Evolutionary conservation across 345 rosid species (phyloP), one percentile per base, ranked within the genome.

Genomic region (Boechera divaricarpa): DNA sequence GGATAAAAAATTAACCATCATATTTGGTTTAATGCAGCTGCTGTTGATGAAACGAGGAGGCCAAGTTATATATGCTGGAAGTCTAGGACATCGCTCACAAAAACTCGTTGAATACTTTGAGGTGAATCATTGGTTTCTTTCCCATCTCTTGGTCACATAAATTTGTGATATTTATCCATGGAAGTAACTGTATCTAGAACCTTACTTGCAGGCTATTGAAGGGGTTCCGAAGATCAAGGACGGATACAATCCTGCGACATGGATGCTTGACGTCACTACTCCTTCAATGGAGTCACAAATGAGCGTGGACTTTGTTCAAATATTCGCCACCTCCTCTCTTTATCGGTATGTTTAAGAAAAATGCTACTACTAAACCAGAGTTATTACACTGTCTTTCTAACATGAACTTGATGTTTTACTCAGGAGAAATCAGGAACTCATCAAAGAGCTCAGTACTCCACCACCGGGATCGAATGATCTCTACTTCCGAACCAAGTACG

Each of bases 21-120:
- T 36, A 5, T 56, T 76, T 60, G 42, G 53, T 38, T 77, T 75
- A 12, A 61, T 64, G 80, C 86, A 93, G 98, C 84, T 93, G 21
- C 52, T 93, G 11, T 59, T 93, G 86, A 89, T 93, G 96, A 93
- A 89, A 88, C 83, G 94, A 83, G 98, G 98, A 60, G 98, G 98
- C 6, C 97, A 87, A 81, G 90, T 93, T 66, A 93, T 91, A 72
- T 91, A 93, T 79, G 88, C 89, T 13, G 98, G 98, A 83, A 80
- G 83, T 54, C 81, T 93, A 61, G 94, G 98, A 10, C 88, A 61
- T 78, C 82, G 78, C n/a, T 93, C 98, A 76, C 87, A 93, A 66
- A 83, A 86, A 78, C 97, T 93, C 31, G 39, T 93, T 35, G 96
- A 90, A 75, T 93, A 91, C 75, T 91, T 93, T 78, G 98, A 91